Evolutionary conservation across 768 basidiomycete species (phyloP).

Genomic region (Pulveroboletus sp.): DNA sequence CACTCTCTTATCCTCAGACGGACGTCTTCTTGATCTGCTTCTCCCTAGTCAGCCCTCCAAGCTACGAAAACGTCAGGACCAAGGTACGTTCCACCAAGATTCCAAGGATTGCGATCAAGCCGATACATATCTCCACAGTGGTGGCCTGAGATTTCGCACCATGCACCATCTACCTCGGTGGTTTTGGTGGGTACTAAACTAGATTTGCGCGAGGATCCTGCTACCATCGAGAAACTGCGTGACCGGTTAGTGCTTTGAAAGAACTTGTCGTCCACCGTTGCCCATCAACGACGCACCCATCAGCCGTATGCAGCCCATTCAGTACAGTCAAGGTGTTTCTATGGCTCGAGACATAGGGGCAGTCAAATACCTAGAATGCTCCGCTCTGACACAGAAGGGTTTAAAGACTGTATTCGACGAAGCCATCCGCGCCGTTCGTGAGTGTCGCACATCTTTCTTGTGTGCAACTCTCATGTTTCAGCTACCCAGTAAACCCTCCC

Average conservation of each 20-base stretch:
- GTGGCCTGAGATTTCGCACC: slow-evolving; percentile 96
- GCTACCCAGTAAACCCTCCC: slow-evolving; percentile 66
- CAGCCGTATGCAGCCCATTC: slow-evolving; percentile 92
- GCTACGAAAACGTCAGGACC: slow-evolving; percentile 97
- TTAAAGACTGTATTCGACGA: slow-evolving; percentile 99
- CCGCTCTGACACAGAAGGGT: slow-evolving; percentile 95
- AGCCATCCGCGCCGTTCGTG: slow-evolving; percentile 93
- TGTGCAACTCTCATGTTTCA: slow-evolving; percentile 6
- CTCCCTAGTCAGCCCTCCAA: slow-evolving; percentile 95
- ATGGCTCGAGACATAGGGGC: slow-evolving; percentile 95
- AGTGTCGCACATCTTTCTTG: slow-evolving; percentile 34
- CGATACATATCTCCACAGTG: slow-evolving; percentile 47
- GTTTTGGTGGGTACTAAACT: slow-evolving; percentile 96
- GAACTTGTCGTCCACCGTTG: neutral
- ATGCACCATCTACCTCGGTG: slow-evolving; percentile 90
- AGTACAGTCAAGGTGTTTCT: slow-evolving; percentile 83
- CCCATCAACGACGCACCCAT: slow-evolving; percentile 6
- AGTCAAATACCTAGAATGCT: slow-evolving; percentile 94
- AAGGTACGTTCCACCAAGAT: slow-evolving; percentile 55
- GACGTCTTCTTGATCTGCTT: slow-evolving; percentile 99
- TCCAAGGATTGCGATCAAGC: neutral
- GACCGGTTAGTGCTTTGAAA: slow-evolving; percentile 58
- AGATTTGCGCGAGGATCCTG: slow-evolving; percentile 92
- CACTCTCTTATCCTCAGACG: slow-evolving; percentile 97
- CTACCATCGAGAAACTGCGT: slow-evolving; percentile 86